phyloP scores from a whole-genome alignment of 768 basidiomycete genomes.

The Naganishia friedmannii region DNA sequence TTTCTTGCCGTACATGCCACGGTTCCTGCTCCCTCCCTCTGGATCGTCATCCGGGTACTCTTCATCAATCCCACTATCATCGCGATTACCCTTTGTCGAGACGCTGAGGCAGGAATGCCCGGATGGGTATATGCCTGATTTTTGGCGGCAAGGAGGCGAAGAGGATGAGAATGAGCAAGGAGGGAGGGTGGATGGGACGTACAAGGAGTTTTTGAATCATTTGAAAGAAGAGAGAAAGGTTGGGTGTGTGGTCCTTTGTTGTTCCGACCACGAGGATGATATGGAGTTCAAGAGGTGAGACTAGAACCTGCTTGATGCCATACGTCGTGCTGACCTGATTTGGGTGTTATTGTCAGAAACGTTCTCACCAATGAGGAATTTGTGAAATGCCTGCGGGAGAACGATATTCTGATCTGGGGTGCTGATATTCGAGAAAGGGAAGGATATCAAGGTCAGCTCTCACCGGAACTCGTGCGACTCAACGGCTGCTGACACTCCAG shows the following conservation, averaged over 20 bases:
- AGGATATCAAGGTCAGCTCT: slow-evolving; percentile 66
- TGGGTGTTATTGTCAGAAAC: slow-evolving; percentile 55
- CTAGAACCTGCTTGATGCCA: background rate
- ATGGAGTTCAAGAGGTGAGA: slow-evolving; percentile 74
- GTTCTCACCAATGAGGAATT: slow-evolving; percentile 74
- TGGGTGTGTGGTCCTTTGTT: slow-evolving; percentile 76
- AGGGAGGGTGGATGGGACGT: slow-evolving; percentile 59
- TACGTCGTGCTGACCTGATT: too few relatives aligned
- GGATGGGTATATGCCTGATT: slow-evolving; percentile 21
- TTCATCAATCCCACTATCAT: slow-evolving; percentile 5
- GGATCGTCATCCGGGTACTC: slow-evolving; percentile 3
- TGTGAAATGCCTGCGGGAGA: slow-evolving; percentile 66
- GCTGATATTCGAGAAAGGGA: slow-evolving; percentile 82
- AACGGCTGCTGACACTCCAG: slow-evolving; percentile 50
- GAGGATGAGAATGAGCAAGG: slow-evolving; percentile 34
- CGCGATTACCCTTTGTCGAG: background rate
- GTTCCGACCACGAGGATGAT: slow-evolving; percentile 86
- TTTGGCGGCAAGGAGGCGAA: slow-evolving; percentile 29
- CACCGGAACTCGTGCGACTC: too few relatives aligned
- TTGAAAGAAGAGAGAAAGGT: slow-evolving; percentile 72
- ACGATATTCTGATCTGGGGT: slow-evolving; percentile 82
- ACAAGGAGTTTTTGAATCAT: slow-evolving; percentile 70
- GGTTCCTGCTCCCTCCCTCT: slow-evolving; percentile 42
- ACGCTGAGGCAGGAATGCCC: slow-evolving; percentile 14
- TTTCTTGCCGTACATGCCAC: slow-evolving; percentile 43